Evolutionary conservation across 768 basidiomycete species (phyloP), one percentile per base, ranked within the genome.

Genomic region (Solioccasus polychromus): DNA sequence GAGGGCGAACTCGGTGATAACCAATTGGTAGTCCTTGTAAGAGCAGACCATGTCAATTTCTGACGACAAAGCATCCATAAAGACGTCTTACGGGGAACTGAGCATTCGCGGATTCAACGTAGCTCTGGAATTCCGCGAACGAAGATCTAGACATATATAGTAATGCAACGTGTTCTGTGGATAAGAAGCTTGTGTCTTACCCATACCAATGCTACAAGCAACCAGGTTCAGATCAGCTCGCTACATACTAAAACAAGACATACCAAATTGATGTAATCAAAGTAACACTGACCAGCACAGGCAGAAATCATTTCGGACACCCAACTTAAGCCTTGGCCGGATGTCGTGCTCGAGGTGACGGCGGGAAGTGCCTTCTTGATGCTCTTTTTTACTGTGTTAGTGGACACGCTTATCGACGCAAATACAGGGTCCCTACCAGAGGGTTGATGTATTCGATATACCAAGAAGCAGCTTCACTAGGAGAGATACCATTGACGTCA

Each of bases 311-410:
- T 63, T 40, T 67, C 39, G 18, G 59, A 54, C 20, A 71, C 22
- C 70, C 69, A 71, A 25, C 56, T 59, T 20, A 71, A 43, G 14
- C 69, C 69, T 44, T 69, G 35, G 2, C 68, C 68, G 26, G 68
- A 18, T 6, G 43, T 22, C 10, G 47, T 42, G n/a, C 67, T 68
- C 17, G 69, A 66, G 9, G 68, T 63, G 8, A 71, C 60, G 0
- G 69, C 62, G 5, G 69, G 69, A 24, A 71, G 64, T 2, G 69
- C 69, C 42, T 68, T 71, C 60, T 66, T 67, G 31, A 70, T 66
- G 1, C 60, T 9, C 69, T 70, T 31, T 25, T 37, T 45, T 24
- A 2, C 31, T 34, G 3, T 9, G 7, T 53, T 3, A 51, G 28
- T 5, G 2, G 12, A 18, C 8, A n/a, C 4, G 30, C 30, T 8